phyloP scores from a whole-genome alignment of 1,284 basidiomycete species.

The Xerocomus amazonicus region DNA sequence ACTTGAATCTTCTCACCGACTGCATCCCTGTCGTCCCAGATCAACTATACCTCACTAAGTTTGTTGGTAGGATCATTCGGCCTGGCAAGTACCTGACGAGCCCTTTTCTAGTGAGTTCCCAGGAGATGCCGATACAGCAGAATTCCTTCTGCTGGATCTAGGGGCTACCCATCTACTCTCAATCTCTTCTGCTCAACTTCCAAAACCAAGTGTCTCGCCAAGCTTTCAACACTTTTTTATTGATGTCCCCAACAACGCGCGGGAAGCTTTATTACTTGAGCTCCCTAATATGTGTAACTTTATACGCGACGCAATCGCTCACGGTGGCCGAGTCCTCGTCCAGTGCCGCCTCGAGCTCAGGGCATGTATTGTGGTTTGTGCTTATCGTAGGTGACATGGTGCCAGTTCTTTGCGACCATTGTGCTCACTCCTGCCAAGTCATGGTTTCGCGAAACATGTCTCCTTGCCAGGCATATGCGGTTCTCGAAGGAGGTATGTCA shows the following conservation, averaged over 20 bases:
- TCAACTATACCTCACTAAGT: slow-evolving; percentile 51
- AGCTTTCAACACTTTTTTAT: slow-evolving; percentile 40
- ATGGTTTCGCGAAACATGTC: slow-evolving; percentile 38
- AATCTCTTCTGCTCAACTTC: slow-evolving; percentile 44
- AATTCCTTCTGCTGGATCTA: slow-evolving; percentile 47
- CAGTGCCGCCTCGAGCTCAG: slow-evolving; percentile 54
- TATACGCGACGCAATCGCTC: slow-evolving; percentile 38
- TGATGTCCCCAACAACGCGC: slow-evolving; percentile 35
- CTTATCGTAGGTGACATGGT: slow-evolving; percentile 48
- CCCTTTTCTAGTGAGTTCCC: slow-evolving; percentile 47
- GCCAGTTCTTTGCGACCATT: slow-evolving; percentile 10
- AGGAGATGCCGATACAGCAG: slow-evolving; percentile 44
- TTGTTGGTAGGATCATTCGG: slow-evolving; percentile 2
- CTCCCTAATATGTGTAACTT: slow-evolving; percentile 44
- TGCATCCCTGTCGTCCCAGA: slow-evolving; percentile 46
- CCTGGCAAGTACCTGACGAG: background rate
- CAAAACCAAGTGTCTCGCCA: slow-evolving; percentile 31
- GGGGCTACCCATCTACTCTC: slow-evolving; percentile 51
- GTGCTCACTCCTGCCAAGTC: slow-evolving; percentile 30
- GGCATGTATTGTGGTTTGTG: slow-evolving; percentile 58
- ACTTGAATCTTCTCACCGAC: slow-evolving; percentile 48
- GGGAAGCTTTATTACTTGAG: slow-evolving; percentile 40
- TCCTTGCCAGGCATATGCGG: slow-evolving; percentile 34
- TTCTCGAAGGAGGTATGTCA: slow-evolving; percentile 43
- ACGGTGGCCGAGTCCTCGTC: slow-evolving; percentile 55